Evolutionary conservation across 768 basidiomycete species (phyloP), one percentile per base, ranked within the genome.

Genomic region (Chlorophyllum brunneum): DNA sequence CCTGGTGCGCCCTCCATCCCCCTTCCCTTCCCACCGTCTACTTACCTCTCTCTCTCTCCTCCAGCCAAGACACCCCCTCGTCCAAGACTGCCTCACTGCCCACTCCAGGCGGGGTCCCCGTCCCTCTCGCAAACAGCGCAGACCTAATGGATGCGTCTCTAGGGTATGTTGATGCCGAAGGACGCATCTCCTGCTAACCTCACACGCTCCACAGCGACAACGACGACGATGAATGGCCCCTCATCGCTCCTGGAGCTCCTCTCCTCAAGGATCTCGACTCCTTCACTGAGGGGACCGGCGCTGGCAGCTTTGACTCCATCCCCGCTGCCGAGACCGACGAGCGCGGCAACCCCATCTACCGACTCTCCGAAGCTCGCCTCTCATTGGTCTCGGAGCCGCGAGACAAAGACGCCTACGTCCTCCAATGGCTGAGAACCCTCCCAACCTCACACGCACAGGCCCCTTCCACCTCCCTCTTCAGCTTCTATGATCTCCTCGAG

Each of bases 251-350:
- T 15, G 69, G 63, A 3, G 77, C 81, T 24, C 81, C 80, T 8
- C 60, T 70, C 53, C 59, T 83, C 59, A 81, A 77, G 64, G 81
- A 83, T 60, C 61, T 74, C 27, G 80, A 82, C 55, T 76, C 78
- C 48, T 83, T 83, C 68, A 80, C 79, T n/a, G 80, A 81, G 41
- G 80, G 80, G 27, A 79, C 77, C 7, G 73, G 70, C 13, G 63
- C 67, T 51, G 80, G 80, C 39, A 78, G 77, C 55, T 81, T 80
- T 63, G 77, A 78, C 56, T 76, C 71, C 46, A 60, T 72, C 34
- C 64, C 73, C 50, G 63, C 65, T 30, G 67, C 67, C 36, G 65
- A 61, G 33, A 63, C 65, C 41, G 67, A 71, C 57, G 68, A 75
- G 55, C 60, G 54, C 40, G 69, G 67, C 16, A 61, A 67, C 33